Percentiles rank a stretch among this genome's conserved stretches.
phyloP scores from a whole-genome alignment of 116 monocot species.

The Iris pallida region DNA sequence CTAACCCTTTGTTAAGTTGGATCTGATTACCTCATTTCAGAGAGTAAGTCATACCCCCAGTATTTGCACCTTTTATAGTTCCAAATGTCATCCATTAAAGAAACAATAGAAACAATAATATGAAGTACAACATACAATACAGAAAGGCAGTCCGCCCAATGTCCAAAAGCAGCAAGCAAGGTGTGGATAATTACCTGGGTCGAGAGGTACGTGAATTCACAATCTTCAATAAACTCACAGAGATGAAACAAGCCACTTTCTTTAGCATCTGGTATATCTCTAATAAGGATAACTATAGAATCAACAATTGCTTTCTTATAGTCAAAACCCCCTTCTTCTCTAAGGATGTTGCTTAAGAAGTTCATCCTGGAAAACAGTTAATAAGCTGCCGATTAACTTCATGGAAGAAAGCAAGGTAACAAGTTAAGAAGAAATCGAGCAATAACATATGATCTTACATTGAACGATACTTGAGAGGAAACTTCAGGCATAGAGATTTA shows the following conservation, averaged over 20 bases:
- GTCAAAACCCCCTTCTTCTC: slow-evolving; percentile 96
- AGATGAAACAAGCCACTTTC: slow-evolving; percentile 90
- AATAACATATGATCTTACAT: slow-evolving; percentile 35
- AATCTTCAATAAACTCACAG: slow-evolving; percentile 96
- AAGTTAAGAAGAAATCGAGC: neutral
- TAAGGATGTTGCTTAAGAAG: slow-evolving; percentile 88
- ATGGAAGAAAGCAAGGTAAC: neutral
- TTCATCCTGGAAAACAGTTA: slow-evolving; percentile 60
- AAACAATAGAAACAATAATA: too few species aligned
- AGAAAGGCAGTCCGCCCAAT: too few species aligned
- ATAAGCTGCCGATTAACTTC: neutral
- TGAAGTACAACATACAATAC: too few species aligned
- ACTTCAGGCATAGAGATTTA: slow-evolving; percentile 83
- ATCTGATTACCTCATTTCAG: too few species aligned
- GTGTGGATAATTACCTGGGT: slow-evolving; percentile 52
- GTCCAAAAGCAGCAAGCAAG: slow-evolving; percentile 27
- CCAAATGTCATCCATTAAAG: too few species aligned
- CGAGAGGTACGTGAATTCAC: slow-evolving; percentile 93
- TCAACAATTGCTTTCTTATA: slow-evolving; percentile 95
- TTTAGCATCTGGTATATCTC: slow-evolving; percentile 94
- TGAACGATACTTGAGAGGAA: slow-evolving; percentile 89
- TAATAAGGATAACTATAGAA: slow-evolving; percentile 86
- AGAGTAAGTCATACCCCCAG: too few species aligned
- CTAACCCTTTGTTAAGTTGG: too few species aligned
- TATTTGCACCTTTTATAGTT: too few species aligned